Evolutionary conservation across 805 yeast genomes (phyloP), one percentile per base, ranked within the genome.

Genomic region (Hyphopichia homilentoma): DNA sequence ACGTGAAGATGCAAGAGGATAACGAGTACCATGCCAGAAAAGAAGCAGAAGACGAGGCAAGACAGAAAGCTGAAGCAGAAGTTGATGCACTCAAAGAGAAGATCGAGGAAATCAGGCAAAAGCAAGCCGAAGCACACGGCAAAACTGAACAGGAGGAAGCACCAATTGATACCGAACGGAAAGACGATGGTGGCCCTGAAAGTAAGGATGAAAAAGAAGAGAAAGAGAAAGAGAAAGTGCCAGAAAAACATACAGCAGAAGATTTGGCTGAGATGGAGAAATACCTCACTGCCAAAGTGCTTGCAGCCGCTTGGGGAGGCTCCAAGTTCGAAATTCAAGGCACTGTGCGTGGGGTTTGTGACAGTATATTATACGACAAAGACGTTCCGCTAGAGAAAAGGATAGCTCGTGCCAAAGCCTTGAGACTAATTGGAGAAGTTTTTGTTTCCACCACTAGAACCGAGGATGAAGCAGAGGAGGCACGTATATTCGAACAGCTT

Each of bases 261-360:
- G 82, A 79, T 34, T 40, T 79, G 16, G 86, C 85, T 2, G 82
- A 80, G 39, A 72, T 79, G 66, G 90, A 84, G 49, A 79, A 82
- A 52, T 67, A 79, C 20, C 59, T 84, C 43, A 79, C 83, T 69
- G 93, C 90, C 14, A 84, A 84, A 54, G 84, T 84, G 13, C 60
- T 84, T 21, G 81, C 84, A 6, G 90, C 89, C 2, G 93, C 93
- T 6, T 84, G 94, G 94, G 77, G 78, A 8, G 87, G 90, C 0
- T 79, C 89, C 8, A 81, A 75, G 48, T 83, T 78, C 50, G 94
- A 84, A 54, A 84, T 84, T 33, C 83, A 79, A 52, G 70, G 81
- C 9, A 82, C 87, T 0, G 67, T 82, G 33, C 73, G 85, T 43
- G 75, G 70, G 8, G 93, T 84, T 8, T 83, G 90, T 59, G 82